These are phyloP conservation scores for Pyrenophora tritici-repentis DNA, from an alignment of 2,329 filamentous ascomycete species.

Conservation along the genomic window DNA sequence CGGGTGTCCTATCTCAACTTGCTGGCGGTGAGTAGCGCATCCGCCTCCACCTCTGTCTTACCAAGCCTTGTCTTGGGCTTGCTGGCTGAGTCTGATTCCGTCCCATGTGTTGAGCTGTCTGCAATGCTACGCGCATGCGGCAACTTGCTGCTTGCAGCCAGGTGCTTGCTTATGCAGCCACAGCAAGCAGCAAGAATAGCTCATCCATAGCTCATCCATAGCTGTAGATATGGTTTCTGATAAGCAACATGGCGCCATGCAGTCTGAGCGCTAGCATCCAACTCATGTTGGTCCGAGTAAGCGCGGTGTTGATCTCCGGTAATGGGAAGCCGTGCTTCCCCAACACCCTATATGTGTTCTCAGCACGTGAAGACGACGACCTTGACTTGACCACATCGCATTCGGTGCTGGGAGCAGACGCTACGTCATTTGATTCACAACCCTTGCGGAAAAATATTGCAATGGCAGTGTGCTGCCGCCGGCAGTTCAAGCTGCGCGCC, in stretches of 20 bases:
- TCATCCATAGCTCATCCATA: too few species aligned
- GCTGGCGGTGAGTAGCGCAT: neutral
- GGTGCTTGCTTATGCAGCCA: neutral
- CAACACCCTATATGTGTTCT: neutral
- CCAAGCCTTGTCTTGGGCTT: neutral
- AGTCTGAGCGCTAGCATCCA: too few species aligned
- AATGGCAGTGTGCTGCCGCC: conserved; percentile 7
- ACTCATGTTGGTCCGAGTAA: neutral
- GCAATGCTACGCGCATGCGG: neutral
- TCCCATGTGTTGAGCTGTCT: too few species aligned
- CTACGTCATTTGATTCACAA: neutral
- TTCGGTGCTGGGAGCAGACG: conserved; percentile 18
- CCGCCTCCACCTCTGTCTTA: neutral
- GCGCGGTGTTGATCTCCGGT: conserved; percentile 1
- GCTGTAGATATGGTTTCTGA: too few species aligned
- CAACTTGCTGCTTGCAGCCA: too few species aligned
- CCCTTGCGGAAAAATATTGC: conserved; percentile 8
- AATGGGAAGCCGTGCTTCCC: too few species aligned
- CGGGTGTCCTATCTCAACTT: conserved; percentile 3
- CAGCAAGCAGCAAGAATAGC: too few species aligned
- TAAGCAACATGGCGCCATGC: too few species aligned
- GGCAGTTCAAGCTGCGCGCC: neutral
- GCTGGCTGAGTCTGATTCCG: neutral
- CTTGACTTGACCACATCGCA: conserved; percentile 4
- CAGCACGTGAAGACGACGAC: conserved; percentile 5